phyloP scores from a whole-genome alignment of 106 monocot species.

The Chionographis japonica region DNA sequence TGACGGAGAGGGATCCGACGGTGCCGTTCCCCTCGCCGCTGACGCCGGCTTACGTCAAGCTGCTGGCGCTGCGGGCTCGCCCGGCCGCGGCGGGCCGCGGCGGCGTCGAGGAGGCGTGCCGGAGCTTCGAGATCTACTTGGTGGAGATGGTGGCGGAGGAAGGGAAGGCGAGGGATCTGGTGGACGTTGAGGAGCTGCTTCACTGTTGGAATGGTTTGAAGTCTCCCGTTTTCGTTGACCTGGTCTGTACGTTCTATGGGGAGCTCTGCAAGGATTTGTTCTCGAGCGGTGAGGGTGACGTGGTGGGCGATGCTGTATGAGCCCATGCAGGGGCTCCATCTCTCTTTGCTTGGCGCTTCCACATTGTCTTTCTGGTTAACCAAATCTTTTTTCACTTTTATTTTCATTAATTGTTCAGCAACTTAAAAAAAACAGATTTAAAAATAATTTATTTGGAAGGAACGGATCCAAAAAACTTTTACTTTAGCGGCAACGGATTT shows the following conservation, averaged over 20 bases:
- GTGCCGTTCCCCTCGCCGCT: conserved; percentile 17
- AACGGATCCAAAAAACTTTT: too few species aligned
- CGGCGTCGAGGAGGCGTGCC: conserved; percentile 42
- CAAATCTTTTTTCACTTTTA: too few species aligned
- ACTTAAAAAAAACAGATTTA: too few species aligned
- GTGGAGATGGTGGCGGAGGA: conserved; percentile 77
- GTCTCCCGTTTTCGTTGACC: conserved; percentile 55
- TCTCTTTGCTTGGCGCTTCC: too few species aligned
- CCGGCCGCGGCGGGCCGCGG: background rate
- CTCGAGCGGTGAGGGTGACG: background rate
- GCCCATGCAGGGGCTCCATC: background rate
- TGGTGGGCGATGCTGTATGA: background rate
- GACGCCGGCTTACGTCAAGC: conserved; percentile 22
- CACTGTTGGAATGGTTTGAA: conserved; percentile 53
- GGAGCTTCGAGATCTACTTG: conserved; percentile 60
- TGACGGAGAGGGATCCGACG: conserved; percentile 6
- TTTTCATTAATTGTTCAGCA: too few species aligned
- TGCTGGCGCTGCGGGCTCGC: background rate
- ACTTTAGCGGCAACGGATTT: too few species aligned
- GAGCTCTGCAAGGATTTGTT: conserved; percentile 79
- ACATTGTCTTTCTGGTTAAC: too few species aligned
- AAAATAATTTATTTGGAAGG: too few species aligned
- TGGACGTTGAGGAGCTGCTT: conserved; percentile 77
- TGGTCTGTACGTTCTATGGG: conserved; percentile 67
- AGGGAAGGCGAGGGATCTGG: conserved; percentile 59